These are phyloP conservation scores for Collybia mongolica DNA, from an alignment of 768 basidiomycete genomes.

Conservation along the genomic window DNA sequence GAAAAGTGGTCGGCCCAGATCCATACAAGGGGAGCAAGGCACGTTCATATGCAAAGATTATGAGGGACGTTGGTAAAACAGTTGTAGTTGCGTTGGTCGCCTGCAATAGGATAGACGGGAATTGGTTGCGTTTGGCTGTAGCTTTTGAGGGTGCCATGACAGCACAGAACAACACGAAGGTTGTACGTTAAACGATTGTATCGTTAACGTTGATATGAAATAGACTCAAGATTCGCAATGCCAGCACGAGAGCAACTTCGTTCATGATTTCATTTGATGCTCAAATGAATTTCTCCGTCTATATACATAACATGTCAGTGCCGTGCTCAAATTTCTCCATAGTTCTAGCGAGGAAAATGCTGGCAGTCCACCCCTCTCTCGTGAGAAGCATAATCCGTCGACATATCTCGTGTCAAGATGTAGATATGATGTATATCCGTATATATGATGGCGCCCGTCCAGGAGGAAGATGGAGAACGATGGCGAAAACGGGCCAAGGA, in stretches of 20 bases:
- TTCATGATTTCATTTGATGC: neutral
- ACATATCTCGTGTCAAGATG: conserved; percentile 1
- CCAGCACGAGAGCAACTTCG: too few relatives aligned
- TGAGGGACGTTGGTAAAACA: conserved; percentile 44
- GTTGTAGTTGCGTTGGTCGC: conserved; percentile 5
- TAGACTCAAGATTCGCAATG: too few relatives aligned
- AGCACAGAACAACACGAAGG: neutral
- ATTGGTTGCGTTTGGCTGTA: conserved; percentile 2
- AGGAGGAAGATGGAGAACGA: too few relatives aligned
- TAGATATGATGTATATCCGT: too few relatives aligned
- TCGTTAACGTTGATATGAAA: too few relatives aligned
- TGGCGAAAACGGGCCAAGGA: too few relatives aligned
- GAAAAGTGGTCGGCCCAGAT: conserved; percentile 47
- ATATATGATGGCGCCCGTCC: too few relatives aligned
- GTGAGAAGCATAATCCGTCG: conserved; percentile 3
- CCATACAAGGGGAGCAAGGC: conserved; percentile 72
- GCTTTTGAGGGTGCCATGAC: neutral
- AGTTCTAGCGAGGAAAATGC: conserved; percentile 1
- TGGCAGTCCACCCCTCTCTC: neutral
- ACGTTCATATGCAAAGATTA: conserved; percentile 61
- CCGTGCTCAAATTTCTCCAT: neutral
- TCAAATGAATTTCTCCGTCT: neutral
- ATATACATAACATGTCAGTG: neutral
- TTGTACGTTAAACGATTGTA: too few relatives aligned
- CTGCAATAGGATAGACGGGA: conserved; percentile 7